Base-by-base conservation (phyloP, 495 filamentous ascomycete genomes). In the Xylaria telfairii region DNA sequence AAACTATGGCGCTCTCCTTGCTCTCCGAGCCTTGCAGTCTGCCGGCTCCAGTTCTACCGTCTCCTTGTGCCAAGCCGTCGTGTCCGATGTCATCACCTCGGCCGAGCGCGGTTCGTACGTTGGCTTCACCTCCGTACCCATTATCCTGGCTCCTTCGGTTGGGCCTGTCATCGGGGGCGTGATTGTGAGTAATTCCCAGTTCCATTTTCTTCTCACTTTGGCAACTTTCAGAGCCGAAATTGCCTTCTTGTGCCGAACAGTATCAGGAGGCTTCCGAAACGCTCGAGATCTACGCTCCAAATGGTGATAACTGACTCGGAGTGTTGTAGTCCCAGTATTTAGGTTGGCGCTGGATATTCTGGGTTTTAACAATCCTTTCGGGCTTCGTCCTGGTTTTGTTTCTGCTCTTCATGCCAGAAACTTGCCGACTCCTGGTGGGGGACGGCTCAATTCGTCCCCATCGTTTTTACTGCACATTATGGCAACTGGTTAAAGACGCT, bases 321-420 rank as follows among this genome's bases (percentile, higher is more conserved):
- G 19, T 17, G 17, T 21, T 47, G 5, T 47, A 47, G n/a, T 54
- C 80, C 13, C 83, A 88, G 30, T 87, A 81, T 54, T 78, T 88
- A 0, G 87, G 87, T 2, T 91, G 88, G 89, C 73, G 87, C 13
- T 82, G 81, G 51, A 88, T 89, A n/a, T 91, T 90, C 77, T 90
- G 87, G 87, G 87, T 91, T 61, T 78, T 90, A 15, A 74, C 80
- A 12, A 88, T 90, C 39, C 59, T 85, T 1, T 77, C 80, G 2
- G 86, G 81, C 0, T 68, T 81, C 21, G 78, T 82, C 10, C 70
- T 83, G 8, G 59, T 79, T 17, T 21, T 84, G 0, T 83, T 84
- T 68, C 66, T 83, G 9, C 44, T 87, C 37, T 77, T 83, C 62
- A 75, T 88, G 60, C 88, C 88, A 0, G 89, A 90, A 73, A 91